These are phyloP conservation scores for Entophlyctis luteolus DNA, from an alignment of 192 early-diverging fungal genomes.

Conservation along the genomic window DNA sequence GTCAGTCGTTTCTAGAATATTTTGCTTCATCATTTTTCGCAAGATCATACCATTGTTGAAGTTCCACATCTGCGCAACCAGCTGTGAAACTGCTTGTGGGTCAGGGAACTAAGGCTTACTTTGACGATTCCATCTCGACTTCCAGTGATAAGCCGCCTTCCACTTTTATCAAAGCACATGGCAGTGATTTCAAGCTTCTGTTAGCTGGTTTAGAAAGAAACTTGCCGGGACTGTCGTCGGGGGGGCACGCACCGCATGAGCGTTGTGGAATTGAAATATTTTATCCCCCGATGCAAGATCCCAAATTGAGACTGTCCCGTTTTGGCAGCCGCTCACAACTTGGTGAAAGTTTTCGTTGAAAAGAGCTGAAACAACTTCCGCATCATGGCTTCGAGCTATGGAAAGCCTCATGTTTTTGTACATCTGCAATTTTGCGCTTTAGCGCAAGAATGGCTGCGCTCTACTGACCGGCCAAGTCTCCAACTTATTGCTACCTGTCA, in stretches of 20 bases:
- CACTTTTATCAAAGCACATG: conserved; percentile 57
- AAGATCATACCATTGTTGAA: conserved; percentile 67
- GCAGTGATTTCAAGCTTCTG: conserved; percentile 60
- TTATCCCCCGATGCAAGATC: conserved; percentile 52
- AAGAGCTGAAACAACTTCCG: conserved; percentile 50
- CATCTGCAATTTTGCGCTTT: conserved; percentile 27
- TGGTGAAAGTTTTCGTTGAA: conserved; percentile 64
- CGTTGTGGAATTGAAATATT: conserved; percentile 59
- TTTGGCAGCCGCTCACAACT: conserved; percentile 50
- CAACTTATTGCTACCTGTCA: conserved; percentile 55
- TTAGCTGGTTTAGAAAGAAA: background rate
- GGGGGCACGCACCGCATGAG: conserved; percentile 61
- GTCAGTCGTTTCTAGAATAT: conserved; percentile 48
- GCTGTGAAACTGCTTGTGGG: background rate
- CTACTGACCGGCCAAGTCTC: conserved; percentile 47
- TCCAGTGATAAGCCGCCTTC: conserved; percentile 57
- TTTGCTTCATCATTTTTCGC: conserved; percentile 50
- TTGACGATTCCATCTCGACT: conserved; percentile 55
- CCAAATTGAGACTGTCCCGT: conserved; percentile 56
- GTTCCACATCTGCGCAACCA: conserved; percentile 56
- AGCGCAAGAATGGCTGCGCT: no score
- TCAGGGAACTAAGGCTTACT: conserved; percentile 22
- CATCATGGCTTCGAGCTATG: conserved; percentile 45
- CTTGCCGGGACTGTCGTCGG: no score
- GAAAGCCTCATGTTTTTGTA: conserved; percentile 44